Evolutionary conservation across 805 yeast species (phyloP).

Genomic region (Zygotorulaspora danielsina): DNA sequence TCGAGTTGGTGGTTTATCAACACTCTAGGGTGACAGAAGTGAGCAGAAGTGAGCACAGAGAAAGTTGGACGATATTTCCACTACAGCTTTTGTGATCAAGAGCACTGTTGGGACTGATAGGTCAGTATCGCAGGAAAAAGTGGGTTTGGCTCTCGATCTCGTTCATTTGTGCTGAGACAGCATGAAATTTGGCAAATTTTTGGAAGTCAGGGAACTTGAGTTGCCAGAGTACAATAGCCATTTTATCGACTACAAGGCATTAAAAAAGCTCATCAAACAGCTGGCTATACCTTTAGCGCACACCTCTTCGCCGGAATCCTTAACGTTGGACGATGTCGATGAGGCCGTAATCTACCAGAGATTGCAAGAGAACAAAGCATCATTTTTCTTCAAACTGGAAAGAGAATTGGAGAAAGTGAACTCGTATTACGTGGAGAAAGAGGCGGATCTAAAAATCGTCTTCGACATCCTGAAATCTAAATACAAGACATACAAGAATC

Average conservation of each 20-base stretch:
- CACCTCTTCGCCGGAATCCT: slow-evolving; percentile 19
- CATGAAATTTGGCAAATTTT: slow-evolving; percentile 91
- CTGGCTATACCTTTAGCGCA: slow-evolving; percentile 48
- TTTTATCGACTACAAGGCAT: slow-evolving; percentile 90
- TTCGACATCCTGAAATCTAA: slow-evolving; percentile 72
- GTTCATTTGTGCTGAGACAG: not conserved
- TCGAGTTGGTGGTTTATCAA: too few relatives aligned
- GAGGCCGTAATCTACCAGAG: slow-evolving; percentile 42
- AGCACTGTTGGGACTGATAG: too few relatives aligned
- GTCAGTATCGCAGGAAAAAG: not conserved
- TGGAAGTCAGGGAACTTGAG: slow-evolving; percentile 91
- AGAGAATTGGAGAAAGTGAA: slow-evolving; percentile 95
- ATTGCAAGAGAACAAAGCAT: slow-evolving; percentile 84
- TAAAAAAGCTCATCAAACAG: slow-evolving; percentile 86
- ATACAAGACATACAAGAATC: slow-evolving; percentile 46
- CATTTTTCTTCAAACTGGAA: slow-evolving; percentile 81
- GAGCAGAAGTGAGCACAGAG: too few relatives aligned
- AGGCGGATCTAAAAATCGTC: slow-evolving; percentile 76
- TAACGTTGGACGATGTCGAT: slow-evolving; percentile 38
- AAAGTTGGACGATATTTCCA: too few relatives aligned
- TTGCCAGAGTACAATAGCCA: slow-evolving; percentile 92
- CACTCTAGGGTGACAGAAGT: too few relatives aligned
- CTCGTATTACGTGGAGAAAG: slow-evolving; percentile 85
- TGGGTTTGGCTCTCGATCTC: not conserved
- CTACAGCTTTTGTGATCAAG: too few relatives aligned